Evolutionary conservation across 495 filamentous ascomycete species (phyloP).

Genomic region (Penicillium antarcticum): DNA sequence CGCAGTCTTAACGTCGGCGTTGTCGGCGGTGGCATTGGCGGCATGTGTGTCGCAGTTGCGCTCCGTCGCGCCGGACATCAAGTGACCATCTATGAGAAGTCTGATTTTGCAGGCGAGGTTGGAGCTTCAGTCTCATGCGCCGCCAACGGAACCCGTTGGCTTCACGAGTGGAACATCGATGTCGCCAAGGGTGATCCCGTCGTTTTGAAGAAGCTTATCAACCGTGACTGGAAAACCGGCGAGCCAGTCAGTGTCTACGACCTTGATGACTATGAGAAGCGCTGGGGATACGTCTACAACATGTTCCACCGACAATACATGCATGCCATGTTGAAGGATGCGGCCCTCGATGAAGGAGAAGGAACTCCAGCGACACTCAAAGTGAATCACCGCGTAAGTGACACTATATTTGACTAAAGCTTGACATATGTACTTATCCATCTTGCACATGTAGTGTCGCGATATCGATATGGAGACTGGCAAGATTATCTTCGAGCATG

Average conservation of each 20-base stretch:
- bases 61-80: slow-evolving; percentile 61
- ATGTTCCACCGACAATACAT: slow-evolving; percentile 57
- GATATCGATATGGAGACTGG: slow-evolving; percentile 35
- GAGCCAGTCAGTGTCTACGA: slow-evolving; percentile 44
- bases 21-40: slow-evolving; percentile 68
- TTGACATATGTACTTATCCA: background rate
- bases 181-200: slow-evolving; percentile 45
- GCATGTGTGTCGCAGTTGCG: slow-evolving; percentile 61
- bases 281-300: slow-evolving; percentile 49
- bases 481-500: slow-evolving; percentile 37
- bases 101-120: slow-evolving; percentile 41
- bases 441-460: slow-evolving; percentile 21
- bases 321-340: slow-evolving; percentile 52
- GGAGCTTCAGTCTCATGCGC: slow-evolving; percentile 44
- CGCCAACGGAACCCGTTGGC: slow-evolving; percentile 44
- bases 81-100: slow-evolving; percentile 48
- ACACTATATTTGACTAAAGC: too few relatives aligned
- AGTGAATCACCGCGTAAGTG: slow-evolving; percentile 40
- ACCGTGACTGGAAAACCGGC: slow-evolving; percentile 47
- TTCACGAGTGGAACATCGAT: slow-evolving; percentile 45
- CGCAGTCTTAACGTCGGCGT: slow-evolving; percentile 48
- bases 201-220: slow-evolving; percentile 45
- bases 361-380: slow-evolving; percentile 38
- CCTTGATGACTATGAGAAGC: slow-evolving; percentile 41
- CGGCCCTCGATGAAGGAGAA: slow-evolving; percentile 41